phyloP scores from a whole-genome alignment of 1,284 basidiomycete genomes.

The Marasmius fiardii region DNA sequence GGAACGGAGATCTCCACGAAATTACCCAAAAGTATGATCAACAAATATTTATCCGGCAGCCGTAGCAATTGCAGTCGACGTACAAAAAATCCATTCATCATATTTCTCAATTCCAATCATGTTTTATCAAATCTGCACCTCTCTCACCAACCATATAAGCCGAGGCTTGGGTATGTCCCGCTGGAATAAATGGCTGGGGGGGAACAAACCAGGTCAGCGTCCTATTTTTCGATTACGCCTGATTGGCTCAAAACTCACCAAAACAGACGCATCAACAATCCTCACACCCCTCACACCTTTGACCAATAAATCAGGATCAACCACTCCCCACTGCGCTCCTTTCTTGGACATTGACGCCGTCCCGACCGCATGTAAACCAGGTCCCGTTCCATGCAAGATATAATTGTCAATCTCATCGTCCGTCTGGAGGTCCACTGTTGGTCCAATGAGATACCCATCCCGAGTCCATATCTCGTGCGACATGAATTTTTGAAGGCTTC shows the following conservation, averaged over 20 bases:
- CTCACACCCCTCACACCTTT: slow-evolving; percentile 30
- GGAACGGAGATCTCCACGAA: too few relatives aligned
- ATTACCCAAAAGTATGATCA: too few relatives aligned
- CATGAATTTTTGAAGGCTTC: slow-evolving; percentile 26
- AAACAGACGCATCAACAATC: slow-evolving; percentile 36
- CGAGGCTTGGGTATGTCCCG: slow-evolving; percentile 20
- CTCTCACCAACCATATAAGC: slow-evolving; percentile 21
- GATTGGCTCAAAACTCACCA: slow-evolving; percentile 19
- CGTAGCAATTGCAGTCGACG: too few relatives aligned
- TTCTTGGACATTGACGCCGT: slow-evolving; percentile 27
- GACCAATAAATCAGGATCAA: slow-evolving; percentile 44
- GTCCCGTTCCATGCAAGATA: slow-evolving; percentile 16
- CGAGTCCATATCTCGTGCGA: slow-evolving; percentile 30
- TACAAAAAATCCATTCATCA: too few relatives aligned
- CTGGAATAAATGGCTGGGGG: slow-evolving; percentile 20
- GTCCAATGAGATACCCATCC: slow-evolving; percentile 28
- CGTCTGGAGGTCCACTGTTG: neutral
- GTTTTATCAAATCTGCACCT: slow-evolving; percentile 20
- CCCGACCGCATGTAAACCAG: slow-evolving; percentile 25
- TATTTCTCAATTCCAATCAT: neutral
- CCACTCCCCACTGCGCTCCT: slow-evolving; percentile 32
- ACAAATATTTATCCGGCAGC: too few relatives aligned
- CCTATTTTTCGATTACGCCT: neutral
- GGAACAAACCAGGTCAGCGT: too few relatives aligned
- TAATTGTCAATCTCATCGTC: slow-evolving; percentile 19